Base-by-base conservation (phyloP, 2,329 filamentous ascomycete species). In the Pseudogymnoascus destructans region DNA sequence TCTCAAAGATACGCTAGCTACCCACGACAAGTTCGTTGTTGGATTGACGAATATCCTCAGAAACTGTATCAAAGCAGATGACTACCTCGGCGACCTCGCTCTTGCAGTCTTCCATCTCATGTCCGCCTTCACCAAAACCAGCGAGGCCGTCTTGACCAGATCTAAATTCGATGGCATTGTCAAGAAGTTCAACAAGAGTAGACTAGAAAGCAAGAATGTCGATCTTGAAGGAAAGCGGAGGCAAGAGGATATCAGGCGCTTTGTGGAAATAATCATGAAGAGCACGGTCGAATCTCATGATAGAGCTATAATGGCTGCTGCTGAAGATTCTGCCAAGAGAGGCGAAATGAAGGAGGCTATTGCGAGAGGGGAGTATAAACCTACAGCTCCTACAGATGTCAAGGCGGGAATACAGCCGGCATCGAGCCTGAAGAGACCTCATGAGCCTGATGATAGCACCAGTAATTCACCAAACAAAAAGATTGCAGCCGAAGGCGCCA, bases 131-230 rank as follows among this genome's bases (percentile, higher is more conserved):
- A 81, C 78, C 56, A 76, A 83, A 40, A 80, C 77, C 55, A 79
- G 77, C 62, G 81, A 78, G 60, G 75, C 76, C 46, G 69, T 82
- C 33, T 72, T 82, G 40, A 79, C 83, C 63, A 82, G 79, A 61
- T 79, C 82, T 38, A 86, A 86, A 65, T 79, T 89, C 59, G 78
- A 81, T 59, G 81, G 79, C 58, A 78, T 87, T 13, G 76, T 82
- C 38, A 80, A 80, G 61, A 77, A 80, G 7, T 80, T 86, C 66
- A 77, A 76, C 60, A 84, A 27, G 9, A 54, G 21, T 8, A 54
- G 23, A 17, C 80, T 25, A 3, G 57, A 49, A 8, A 57, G 11
- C 33, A 54, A 68, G 65, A 82, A 81, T 65, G 84, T 81, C 23
- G 83, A 87, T 65, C 76, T 79, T 0, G 79, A 84, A 57, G 79